Evolutionary conservation across 129 eudicot genomes (phyloP).

Genomic region (Flaveria brownii): DNA sequence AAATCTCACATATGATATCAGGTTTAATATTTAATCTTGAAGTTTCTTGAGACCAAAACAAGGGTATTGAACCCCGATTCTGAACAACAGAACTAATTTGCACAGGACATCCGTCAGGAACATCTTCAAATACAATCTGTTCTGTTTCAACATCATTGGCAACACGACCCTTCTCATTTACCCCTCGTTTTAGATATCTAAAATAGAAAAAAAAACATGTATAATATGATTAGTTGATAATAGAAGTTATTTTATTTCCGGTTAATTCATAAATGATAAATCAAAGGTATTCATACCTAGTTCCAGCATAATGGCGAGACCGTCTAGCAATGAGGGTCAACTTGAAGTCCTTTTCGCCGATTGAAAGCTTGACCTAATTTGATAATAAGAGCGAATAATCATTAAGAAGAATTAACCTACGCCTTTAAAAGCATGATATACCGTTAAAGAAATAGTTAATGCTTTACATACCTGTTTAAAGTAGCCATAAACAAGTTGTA

Average conservation of each 20-base stretch:
- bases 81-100: conserved; percentile 92
- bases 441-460: conserved; percentile 7
- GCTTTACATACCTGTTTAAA: conserved; percentile 67
- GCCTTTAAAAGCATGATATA: background rate
- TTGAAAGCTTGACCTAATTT: conserved; percentile 63
- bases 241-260: background rate
- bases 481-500: conserved; percentile 82
- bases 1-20: conserved; percentile 70
- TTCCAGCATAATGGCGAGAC: conserved; percentile 98
- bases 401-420: background rate
- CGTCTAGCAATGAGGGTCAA: conserved; percentile 91
- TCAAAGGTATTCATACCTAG: conserved; percentile 53
- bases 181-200: conserved; percentile 91
- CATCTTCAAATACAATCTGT: conserved; percentile 91
- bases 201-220: conserved; percentile 2
- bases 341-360: conserved; percentile 58
- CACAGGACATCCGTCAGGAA: conserved; percentile 50
- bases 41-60: conserved; percentile 99
- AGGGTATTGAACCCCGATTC: conserved; percentile 94
- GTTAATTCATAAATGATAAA: background rate
- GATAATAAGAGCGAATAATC: background rate
- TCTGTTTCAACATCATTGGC: conserved; percentile 99
- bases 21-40: conserved; percentile 84
- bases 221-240: conserved; percentile 8
- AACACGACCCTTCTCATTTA: conserved; percentile 91